Conservation (phyloP, 1,284 basidiomycete genomes). For the Serendipita sp. region DNA sequence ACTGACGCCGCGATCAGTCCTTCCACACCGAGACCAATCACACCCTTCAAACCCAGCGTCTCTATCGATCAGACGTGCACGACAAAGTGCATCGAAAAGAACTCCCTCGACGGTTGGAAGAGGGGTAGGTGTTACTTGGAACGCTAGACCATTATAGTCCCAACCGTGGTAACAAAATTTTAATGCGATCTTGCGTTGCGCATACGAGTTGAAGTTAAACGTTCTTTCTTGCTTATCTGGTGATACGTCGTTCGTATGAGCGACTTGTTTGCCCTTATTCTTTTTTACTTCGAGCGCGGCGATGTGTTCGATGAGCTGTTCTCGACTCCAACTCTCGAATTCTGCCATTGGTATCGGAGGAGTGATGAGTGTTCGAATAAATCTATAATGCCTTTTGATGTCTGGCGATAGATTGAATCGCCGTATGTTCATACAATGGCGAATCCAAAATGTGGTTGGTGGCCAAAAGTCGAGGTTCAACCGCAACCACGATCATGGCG, state of each 20-base stretch:
- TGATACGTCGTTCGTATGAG: conserved; percentile 5
- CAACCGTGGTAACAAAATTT: conserved; percentile 88
- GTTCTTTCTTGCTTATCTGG: conserved; percentile 17
- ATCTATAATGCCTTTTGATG: background rate
- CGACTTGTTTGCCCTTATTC: conserved; percentile 10
- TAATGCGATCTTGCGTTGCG: conserved; percentile 78
- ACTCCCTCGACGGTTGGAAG: conserved; percentile 86
- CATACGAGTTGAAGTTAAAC: conserved; percentile 55
- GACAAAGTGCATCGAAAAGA: conserved; percentile 68
- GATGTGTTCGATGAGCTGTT: conserved; percentile 53
- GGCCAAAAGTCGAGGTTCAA: background rate
- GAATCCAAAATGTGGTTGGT: background rate
- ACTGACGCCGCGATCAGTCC: conserved; percentile 92
- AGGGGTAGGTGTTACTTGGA: conserved; percentile 52
- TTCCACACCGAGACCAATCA: conserved; percentile 80
- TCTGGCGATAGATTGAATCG: background rate
- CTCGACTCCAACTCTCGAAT: conserved; percentile 47
- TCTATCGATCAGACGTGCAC: conserved; percentile 60
- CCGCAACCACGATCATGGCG: background rate
- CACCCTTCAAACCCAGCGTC: conserved; percentile 69
- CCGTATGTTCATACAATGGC: background rate
- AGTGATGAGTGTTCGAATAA: background rate
- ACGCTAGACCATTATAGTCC: conserved; percentile 83
- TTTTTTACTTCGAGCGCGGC: conserved; percentile 32
- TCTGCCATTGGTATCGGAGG: conserved; percentile 10